phyloP scores from a whole-genome alignment of 495 filamentous ascomycete genomes.

The Penicillium riverlandense region DNA sequence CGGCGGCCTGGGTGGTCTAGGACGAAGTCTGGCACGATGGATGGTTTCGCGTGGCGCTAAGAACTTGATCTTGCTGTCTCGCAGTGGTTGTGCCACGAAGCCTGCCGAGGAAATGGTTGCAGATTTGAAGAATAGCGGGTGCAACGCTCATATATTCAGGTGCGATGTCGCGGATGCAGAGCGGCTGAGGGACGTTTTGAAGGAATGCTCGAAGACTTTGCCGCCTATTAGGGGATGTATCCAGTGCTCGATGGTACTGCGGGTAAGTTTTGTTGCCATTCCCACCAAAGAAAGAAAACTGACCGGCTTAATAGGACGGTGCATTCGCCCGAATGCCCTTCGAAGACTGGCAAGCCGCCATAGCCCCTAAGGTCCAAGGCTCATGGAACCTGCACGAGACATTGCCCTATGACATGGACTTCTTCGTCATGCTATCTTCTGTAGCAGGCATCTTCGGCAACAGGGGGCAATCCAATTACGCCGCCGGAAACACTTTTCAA shows the following conservation, averaged over 20 bases:
- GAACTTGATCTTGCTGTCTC: constrained; percentile 18
- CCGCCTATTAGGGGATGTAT: constrained; percentile 32
- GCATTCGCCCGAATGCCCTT: constrained; percentile 33
- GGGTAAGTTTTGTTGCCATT: constrained; percentile 8
- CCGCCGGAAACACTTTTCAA: constrained; percentile 43
- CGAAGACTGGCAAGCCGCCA: constrained; percentile 16
- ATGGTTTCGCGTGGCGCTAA: not conserved
- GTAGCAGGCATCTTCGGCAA: constrained; percentile 22
- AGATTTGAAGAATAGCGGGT: constrained; percentile 8
- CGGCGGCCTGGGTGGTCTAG: too few species aligned
- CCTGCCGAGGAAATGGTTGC: constrained; percentile 5
- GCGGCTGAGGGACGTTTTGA: constrained; percentile 8
- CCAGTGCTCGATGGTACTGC: constrained; percentile 34
- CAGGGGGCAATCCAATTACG: constrained; percentile 49
- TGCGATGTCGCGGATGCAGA: constrained; percentile 15
- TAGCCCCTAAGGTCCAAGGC: constrained; percentile 17
- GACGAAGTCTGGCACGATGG: too few species aligned
- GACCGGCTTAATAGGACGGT: constrained; percentile 18
- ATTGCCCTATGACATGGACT: constrained; percentile 17
- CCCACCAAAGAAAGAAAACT: not conserved
- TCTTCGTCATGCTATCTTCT: constrained; percentile 35
- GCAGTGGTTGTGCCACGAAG: constrained; percentile 7
- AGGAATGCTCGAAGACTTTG: constrained; percentile 1
- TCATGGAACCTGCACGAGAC: constrained; percentile 23
- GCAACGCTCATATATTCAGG: constrained; percentile 6